phyloP scores from a whole-genome alignment of 2,329 filamentous ascomycete species.

The Colletotrichum simmondsii region DNA sequence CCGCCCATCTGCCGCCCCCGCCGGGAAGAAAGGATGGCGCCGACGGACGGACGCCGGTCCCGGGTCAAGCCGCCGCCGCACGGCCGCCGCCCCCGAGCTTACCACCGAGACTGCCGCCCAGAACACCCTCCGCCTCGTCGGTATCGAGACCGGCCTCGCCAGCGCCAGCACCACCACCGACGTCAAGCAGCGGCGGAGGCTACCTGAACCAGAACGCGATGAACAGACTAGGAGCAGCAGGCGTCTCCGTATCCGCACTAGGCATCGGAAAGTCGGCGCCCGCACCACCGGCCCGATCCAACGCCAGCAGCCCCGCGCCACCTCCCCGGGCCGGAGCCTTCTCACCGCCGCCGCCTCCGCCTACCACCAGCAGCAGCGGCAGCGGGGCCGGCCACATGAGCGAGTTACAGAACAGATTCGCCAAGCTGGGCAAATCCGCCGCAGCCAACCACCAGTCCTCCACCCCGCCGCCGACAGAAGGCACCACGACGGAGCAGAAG shows the following conservation, averaged over 20 bases:
- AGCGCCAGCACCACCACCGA: slow-evolving; percentile 37
- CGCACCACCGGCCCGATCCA: slow-evolving; percentile 36
- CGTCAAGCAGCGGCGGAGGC: slow-evolving; percentile 37
- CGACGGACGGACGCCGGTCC: slow-evolving; percentile 44
- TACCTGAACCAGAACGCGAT: slow-evolving; percentile 68
- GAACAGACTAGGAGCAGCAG: slow-evolving; percentile 75
- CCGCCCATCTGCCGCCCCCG: slow-evolving; percentile 76
- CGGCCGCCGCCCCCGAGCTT: slow-evolving; percentile 70
- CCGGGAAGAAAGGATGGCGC: slow-evolving; percentile 65
- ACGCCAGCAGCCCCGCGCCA: slow-evolving; percentile 42
- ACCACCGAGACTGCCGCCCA: slow-evolving; percentile 73
- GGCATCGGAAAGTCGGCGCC: slow-evolving; percentile 68
- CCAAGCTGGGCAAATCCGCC: slow-evolving; percentile 57
- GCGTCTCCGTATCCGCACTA: slow-evolving; percentile 81
- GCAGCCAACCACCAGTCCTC: slow-evolving; percentile 38
- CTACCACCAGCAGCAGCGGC: too few relatives aligned
- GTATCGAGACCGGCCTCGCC: slow-evolving; percentile 46
- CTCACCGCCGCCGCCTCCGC: slow-evolving; percentile 9
- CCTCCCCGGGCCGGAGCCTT: slow-evolving; percentile 39
- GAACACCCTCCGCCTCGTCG: slow-evolving; percentile 48
- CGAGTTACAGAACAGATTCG: slow-evolving; percentile 77
- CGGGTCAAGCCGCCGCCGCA: slow-evolving; percentile 36
- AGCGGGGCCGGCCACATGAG: slow-evolving; percentile 59
- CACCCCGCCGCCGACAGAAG: slow-evolving; percentile 50
- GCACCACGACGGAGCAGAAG: slow-evolving; percentile 73